Conservation (phyloP, 805 yeast genomes). For the Wickerhamomyces queroliae region DNA sequence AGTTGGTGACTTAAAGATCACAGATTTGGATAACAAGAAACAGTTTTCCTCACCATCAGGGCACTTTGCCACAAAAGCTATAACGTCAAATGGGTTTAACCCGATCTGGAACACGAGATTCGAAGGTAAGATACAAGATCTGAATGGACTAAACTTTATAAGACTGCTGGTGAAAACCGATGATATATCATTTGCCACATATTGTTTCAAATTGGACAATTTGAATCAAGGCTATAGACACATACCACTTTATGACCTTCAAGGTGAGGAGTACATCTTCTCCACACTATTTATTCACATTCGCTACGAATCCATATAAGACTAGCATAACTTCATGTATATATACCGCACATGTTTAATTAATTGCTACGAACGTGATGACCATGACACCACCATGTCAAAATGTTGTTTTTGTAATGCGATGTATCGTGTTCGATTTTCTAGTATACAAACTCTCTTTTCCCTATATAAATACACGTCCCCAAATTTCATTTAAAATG, state of each 20-base stretch:
- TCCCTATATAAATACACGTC: too few species aligned
- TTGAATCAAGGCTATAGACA: conserved; percentile 79
- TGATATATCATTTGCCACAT: conserved; percentile 45
- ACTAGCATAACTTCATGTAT: not conserved
- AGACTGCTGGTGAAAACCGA: conserved; percentile 45
- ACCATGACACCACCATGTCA: too few species aligned
- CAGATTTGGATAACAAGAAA: conserved; percentile 4
- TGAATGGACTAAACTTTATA: conserved; percentile 48
- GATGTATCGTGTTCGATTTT: too few species aligned
- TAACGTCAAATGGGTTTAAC: conserved; percentile 74
- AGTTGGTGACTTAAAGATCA: conserved; percentile 7
- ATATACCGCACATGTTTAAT: not conserved
- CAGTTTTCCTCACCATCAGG: conserved; percentile 2
- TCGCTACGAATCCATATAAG: conserved; percentile 8
- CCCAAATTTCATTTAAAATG: too few species aligned
- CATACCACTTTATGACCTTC: conserved; percentile 64
- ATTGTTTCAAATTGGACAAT: conserved; percentile 54
- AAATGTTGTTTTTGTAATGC: too few species aligned
- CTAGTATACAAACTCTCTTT: too few species aligned
- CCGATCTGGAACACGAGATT: conserved; percentile 72
- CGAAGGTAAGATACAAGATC: conserved; percentile 31
- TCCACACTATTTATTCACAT: conserved; percentile 44
- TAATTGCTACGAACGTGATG: not conserved
- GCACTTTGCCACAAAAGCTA: conserved; percentile 20
- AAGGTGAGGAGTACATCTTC: conserved; percentile 73